A percentile compares a stretch with the other conserved stretches of the same genome.
Conservation (phyloP, 352 stramenopile species). For the Phytopythium montanum region DNA sequence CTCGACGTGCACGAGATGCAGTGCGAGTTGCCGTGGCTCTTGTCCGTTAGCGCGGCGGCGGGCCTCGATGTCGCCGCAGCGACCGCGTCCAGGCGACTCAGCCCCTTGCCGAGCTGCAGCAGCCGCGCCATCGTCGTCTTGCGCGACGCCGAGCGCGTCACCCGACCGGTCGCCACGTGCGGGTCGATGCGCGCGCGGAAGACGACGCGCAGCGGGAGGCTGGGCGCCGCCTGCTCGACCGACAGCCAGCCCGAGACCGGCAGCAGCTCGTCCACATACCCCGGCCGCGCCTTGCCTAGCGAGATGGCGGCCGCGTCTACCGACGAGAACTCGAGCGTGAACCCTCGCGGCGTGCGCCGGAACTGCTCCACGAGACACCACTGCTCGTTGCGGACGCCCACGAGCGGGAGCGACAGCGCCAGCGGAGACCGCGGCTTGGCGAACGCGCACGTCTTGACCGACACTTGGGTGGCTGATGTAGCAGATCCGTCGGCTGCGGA, state of each 20-base stretch:
- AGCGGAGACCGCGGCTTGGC: slow-evolving; percentile 22
- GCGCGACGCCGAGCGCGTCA: slow-evolving; percentile 12
- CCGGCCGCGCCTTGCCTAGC: slow-evolving; percentile 27
- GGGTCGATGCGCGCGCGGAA: slow-evolving; percentile 22
- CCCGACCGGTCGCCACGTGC: slow-evolving; percentile 4
- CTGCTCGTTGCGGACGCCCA: slow-evolving; percentile 32
- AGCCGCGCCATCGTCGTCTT: slow-evolving; percentile 25
- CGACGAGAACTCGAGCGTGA: slow-evolving; percentile 24
- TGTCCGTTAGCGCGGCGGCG: slow-evolving; percentile 8
- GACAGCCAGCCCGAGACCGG: slow-evolving; percentile 20
- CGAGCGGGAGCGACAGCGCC: slow-evolving; percentile 19
- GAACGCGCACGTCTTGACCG: slow-evolving; percentile 34
- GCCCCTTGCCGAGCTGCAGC: slow-evolving; percentile 20
- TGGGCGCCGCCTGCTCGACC: slow-evolving; percentile 18
- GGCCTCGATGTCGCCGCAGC: neutral
- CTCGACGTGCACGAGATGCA: slow-evolving; percentile 33
- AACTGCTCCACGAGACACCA: slow-evolving; percentile 37
- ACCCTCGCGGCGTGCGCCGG: slow-evolving; percentile 26
- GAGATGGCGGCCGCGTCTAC: slow-evolving; percentile 22
- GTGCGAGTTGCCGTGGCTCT: slow-evolving; percentile 22
- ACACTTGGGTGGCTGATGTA: slow-evolving; percentile 10
- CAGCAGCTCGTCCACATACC: slow-evolving; percentile 24
- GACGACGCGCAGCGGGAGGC: slow-evolving; percentile 21
- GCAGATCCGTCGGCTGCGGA: slow-evolving; percentile 6
- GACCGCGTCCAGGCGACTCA: slow-evolving; percentile 22